Base-by-base conservation (phyloP, 257 asterid species). In the Salvia splendens region DNA sequence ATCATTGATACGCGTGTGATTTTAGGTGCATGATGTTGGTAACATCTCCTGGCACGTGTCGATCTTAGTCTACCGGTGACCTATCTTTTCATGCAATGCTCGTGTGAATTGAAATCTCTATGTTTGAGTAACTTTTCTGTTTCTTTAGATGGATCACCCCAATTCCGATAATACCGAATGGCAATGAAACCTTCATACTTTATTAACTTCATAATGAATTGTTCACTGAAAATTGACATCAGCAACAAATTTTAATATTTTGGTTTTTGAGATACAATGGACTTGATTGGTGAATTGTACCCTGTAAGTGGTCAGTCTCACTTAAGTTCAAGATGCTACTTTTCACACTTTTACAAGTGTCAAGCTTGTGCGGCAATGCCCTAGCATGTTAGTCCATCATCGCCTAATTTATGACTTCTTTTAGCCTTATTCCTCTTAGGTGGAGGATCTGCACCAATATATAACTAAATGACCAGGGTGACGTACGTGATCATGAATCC, bases 241-340 rank as follows among this genome's bases (percentile, higher is more conserved):
- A 20, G 56, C 53, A 53, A 57, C 43, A 48, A 65, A 65, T n/a
- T 71, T 59, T 67, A 47, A 76, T 33, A 40, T 47, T 67, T 48
- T 12, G 12, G 8, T 49, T n/a, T 60, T 51, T 67, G 58, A n/a
- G 68, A 51, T 49, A 43, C 4, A 41, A 32, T 38, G 16, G 59
- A 62, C 51, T 36, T 63, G 64, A 45, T 55, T 58, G 32, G 62
- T 52, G 36, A 70, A 12, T 65, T 65, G 35, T 46, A 35, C 38
- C 41, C 15, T 30, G 20, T 12, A 64, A 63, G 6, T 41, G 30
- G n/a, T 48, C 28, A 16, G 41, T 17, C 53, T 65, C 63, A 51
- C 71, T 28, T 66, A 41, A 64, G 12, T 36, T 40, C 33, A 28
- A 63, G 49, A 46, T 47, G 71, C 30, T 43, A 52, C 12, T 35